A percentile compares a stretch with the other conserved stretches of the same genome.
phyloP scores from a whole-genome alignment of 768 basidiomycete species.

The Phanerodontia chrysosporium region DNA sequence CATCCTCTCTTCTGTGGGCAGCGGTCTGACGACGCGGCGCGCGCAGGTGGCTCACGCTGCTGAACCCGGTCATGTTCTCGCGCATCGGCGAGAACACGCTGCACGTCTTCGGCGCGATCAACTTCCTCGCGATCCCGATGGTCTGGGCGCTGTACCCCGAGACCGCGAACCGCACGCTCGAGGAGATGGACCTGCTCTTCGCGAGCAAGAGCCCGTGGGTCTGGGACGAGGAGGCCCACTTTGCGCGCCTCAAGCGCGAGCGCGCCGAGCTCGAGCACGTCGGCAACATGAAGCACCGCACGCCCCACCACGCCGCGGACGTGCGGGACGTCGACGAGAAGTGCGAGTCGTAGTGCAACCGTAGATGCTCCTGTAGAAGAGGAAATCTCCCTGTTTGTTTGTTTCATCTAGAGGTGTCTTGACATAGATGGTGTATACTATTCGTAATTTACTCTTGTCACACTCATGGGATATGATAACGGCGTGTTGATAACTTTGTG shows the following conservation, averaged over 20 bases:
- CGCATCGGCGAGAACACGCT: conserved; percentile 40
- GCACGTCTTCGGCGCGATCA: conserved; percentile 40
- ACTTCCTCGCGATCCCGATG: conserved; percentile 40
- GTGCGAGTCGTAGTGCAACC: not conserved
- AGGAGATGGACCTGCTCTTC: conserved; percentile 43
- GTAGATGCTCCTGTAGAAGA: not conserved
- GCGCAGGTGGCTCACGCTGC: conserved; percentile 38
- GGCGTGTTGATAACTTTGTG: too few species aligned
- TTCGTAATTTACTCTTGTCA: not conserved
- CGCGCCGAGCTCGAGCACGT: conserved; percentile 13
- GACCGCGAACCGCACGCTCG: conserved; percentile 40
- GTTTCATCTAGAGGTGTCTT: not conserved
- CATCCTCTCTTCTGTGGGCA: not conserved
- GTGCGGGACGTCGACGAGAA: conserved; percentile 7
- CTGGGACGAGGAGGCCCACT: conserved; percentile 41
- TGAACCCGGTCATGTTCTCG: conserved; percentile 43
- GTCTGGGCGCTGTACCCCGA: conserved; percentile 44
- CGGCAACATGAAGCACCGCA: not conserved
- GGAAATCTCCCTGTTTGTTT: not conserved
- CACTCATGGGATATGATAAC: not conserved
- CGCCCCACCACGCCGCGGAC: not conserved
- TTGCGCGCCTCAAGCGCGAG: conserved; percentile 32
- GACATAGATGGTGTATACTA: not conserved
- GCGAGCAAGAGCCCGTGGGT: conserved; percentile 40
- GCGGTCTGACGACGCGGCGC: not conserved